Conservation (phyloP, 1,284 basidiomycete genomes). For the Tilletia caries region DNA sequence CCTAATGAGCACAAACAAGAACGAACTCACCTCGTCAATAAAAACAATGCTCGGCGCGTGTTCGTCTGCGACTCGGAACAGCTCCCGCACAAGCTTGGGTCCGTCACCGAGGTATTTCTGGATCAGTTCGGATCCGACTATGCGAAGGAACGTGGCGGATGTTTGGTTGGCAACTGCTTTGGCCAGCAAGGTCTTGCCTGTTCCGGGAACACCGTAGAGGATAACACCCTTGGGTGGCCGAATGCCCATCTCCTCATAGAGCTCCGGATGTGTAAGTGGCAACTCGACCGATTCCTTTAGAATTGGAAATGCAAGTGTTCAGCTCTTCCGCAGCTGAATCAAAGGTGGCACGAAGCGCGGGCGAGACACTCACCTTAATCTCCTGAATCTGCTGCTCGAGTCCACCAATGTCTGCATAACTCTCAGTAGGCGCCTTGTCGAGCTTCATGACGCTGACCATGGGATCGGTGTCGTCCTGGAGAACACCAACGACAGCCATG, state of each 20-base stretch:
- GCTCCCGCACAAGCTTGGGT: constrained; percentile 58
- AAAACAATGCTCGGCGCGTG: constrained; percentile 58
- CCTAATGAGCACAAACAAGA: neutral
- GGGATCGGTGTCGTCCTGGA: constrained; percentile 94
- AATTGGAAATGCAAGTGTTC: constrained; percentile 1
- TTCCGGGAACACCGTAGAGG: constrained; percentile 95
- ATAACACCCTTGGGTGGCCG: constrained; percentile 98
- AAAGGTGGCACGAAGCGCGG: too few species aligned
- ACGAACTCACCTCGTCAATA: constrained; percentile 52
- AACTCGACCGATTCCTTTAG: constrained; percentile 91
- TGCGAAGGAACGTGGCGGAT: constrained; percentile 94
- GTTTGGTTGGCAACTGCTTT: constrained; percentile 99
- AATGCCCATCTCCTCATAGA: constrained; percentile 99
- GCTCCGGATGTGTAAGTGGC: constrained; percentile 93
- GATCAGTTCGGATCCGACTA: constrained; percentile 96
- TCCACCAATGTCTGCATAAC: constrained; percentile 97
- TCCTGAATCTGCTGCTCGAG: constrained; percentile 96
- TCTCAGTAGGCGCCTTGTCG: constrained; percentile 90
- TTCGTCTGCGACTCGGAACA: constrained; percentile 57
- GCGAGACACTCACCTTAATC: constrained; percentile 66
- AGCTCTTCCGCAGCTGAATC: neutral
- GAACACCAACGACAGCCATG: constrained; percentile 88
- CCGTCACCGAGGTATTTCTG: constrained; percentile 99
- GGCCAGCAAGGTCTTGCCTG: constrained; percentile 94
- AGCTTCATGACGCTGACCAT: constrained; percentile 98